Evolutionary conservation across 495 filamentous ascomycete species (phyloP), one percentile per base, ranked within the genome.

Genomic region (Penicillium dipodomyicola): DNA sequence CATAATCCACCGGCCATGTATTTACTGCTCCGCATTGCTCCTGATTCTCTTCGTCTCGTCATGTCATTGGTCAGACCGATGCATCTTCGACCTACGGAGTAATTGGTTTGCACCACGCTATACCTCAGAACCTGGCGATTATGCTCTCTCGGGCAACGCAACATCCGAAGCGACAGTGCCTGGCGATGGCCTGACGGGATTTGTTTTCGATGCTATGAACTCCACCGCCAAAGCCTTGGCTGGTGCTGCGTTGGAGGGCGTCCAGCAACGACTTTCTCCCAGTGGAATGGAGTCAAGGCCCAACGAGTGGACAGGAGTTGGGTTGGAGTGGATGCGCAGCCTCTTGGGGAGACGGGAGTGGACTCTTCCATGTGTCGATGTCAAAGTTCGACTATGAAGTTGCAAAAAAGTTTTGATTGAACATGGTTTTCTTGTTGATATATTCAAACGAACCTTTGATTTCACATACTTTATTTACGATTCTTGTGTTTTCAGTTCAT

Each of bases 21-120:
- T 92, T 64, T 92, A 96, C 82, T 96, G 91, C 80, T 92, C 90
- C 52, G 81, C 91, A 54, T 85, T 96, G 30, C 89, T 96, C 52
- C 77, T 95, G 59, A 89, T 93, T 54, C 87, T 96, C 60, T 96
- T 96, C 77, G 78, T 86, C 45, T 92, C 89, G 15, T 92, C 89
- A 27, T 96, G 91, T 74, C 86, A 92, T 80, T 96, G 91, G 91
- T 88, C 87, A 57, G 90, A 94, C 66, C 85, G 85, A 25, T 96
- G 91, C 71, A 91, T 93, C 76, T 89, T 96, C 66, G 89, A 94
- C 71, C 81, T 92, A 42, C 85, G 80, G 50, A 76, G 86, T 61
- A 89, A 92, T 74, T 94, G 89, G 89, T 93, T 93, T 71, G 79
- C 89, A 45, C 85, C 90, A 15, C 82, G 84, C 29, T 79, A 76